phyloP scores from a whole-genome alignment of 805 yeast genomes.

The Yamadazyma takamatsuzukensis region DNA sequence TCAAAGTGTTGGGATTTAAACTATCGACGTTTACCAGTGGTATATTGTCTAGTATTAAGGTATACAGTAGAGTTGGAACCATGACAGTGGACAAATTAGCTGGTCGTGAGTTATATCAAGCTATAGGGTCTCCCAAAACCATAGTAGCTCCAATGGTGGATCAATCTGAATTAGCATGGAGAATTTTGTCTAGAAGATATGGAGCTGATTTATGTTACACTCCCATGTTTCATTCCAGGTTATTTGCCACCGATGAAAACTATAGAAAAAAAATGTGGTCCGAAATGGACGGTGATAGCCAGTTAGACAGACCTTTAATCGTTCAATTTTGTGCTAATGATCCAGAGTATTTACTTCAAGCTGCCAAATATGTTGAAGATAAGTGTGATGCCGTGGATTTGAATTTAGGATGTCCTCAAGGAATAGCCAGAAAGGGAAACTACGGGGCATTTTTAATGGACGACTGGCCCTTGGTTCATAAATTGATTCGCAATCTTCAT shows the following conservation, averaged over 20 bases:
- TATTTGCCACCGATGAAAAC: slow-evolving; percentile 80
- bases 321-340: slow-evolving; percentile 98
- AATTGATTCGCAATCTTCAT: slow-evolving; percentile 70
- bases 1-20: no score
- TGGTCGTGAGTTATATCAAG: slow-evolving; percentile 70
- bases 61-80: no score
- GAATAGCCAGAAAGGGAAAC: slow-evolving; percentile 90
- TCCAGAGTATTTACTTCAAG: slow-evolving; percentile 74
- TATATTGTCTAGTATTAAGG: no score
- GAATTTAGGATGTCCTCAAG: slow-evolving; percentile 97
- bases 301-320: slow-evolving; percentile 76
- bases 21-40: no score
- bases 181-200: slow-evolving; percentile 75
- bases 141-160: slow-evolving; percentile 99
- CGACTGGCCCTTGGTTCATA: slow-evolving; percentile 83
- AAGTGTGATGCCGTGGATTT: slow-evolving; percentile 94
- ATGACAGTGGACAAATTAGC: slow-evolving; percentile 4
- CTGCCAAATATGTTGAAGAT: slow-evolving; percentile 77
- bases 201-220: slow-evolving; percentile 95
- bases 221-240: slow-evolving; percentile 93
- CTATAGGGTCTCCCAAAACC: slow-evolving; percentile 71
- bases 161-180: slow-evolving; percentile 94
- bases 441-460: slow-evolving; percentile 97
- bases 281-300: slow-evolving; percentile 65
- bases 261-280: slow-evolving; percentile 76